A percentile compares a stretch with the other conserved stretches of the same genome.
phyloP scores from a whole-genome alignment of 2,329 filamentous ascomycete genomes.

The Curvularia sp. region DNA sequence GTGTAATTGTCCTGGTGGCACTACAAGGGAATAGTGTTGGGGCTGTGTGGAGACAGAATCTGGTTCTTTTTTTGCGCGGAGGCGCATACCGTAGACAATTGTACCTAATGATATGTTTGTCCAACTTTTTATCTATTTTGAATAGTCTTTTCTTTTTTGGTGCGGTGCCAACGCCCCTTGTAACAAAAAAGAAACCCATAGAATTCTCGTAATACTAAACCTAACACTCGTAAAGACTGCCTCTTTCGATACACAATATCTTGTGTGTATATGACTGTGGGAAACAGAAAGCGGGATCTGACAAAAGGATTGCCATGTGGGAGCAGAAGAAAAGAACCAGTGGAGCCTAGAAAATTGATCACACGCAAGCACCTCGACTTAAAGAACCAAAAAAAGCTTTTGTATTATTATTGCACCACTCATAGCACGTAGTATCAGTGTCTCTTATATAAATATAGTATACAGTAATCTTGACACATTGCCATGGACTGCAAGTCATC shows the following conservation, averaged over 20 bases:
- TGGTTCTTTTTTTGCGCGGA: not conserved
- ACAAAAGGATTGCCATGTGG: not conserved
- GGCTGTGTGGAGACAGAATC: not conserved
- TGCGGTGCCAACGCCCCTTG: too few relatives aligned
- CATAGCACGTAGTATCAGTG: not conserved
- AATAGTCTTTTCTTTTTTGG: too few relatives aligned
- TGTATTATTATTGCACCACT: not conserved
- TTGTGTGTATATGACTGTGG: too few relatives aligned
- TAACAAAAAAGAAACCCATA: too few relatives aligned
- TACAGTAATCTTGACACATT: slow-evolving; percentile 1
- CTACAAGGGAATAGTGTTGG: not conserved
- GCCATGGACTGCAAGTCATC: not conserved
- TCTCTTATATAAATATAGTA: not conserved
- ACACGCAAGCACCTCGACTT: not conserved
- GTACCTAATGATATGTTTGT: too few relatives aligned
- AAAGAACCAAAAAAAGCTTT: not conserved
- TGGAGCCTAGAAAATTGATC: not conserved
- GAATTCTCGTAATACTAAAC: too few relatives aligned
- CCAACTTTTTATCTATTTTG: too few relatives aligned
- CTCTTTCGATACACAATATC: not conserved
- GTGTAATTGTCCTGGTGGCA: not conserved
- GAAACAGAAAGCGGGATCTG: not conserved
- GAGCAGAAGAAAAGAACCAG: not conserved
- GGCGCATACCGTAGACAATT: not conserved
- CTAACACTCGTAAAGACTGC: not conserved